Evolutionary conservation across 164 flowering plant genomes (phyloP), one percentile per base, ranked within the genome.

Genomic region (Vitis rotundifolia): DNA sequence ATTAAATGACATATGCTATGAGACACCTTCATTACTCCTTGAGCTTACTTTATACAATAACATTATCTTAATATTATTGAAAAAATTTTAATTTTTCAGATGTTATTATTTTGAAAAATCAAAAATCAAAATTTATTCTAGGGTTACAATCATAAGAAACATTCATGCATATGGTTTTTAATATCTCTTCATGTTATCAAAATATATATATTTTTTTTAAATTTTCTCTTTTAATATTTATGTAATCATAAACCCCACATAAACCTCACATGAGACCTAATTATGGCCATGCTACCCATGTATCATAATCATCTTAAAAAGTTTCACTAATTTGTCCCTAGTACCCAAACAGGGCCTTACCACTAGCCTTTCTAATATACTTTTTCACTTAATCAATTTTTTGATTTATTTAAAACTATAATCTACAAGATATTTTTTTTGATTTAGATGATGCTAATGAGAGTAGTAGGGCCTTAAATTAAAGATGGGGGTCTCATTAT

Each of bases 261-360:
- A 56, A 26, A 28, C 9, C 60, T 60, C 70, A 66, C 75, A 72
- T 72, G 66, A 72, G 50, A 72, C 66, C 65, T 65, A 66, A 72
- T 72, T 50, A 72, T 65, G 37, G 19, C 59, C 31, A 44, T 55
- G 37, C 8, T 65, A 18, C 18, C 52, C 31, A 44, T 55, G 37
- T 8, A 13, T 10, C 9, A 51, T 51, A 59, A 65, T 13, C 22
- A 29, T 19, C 57, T 44, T 59, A 59, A 49, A 53, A 68, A 52
- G 52, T 52, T 61, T 53, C 73, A 37, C 12, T 52, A 5, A 37
- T 37, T 53, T 53, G n/a, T 53, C 14, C n/a, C 6, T 53, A 13
- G 56, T 53, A n/a, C 56, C n/a, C n/a, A 53, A 53, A 53, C 56
- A 53, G 11, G 18, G n/a, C 56, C n/a, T 53, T 53, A 53, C 56